Percentiles rank a stretch among this genome's conserved stretches.
Evolutionary conservation across 176 grass and related monocot genomes (phyloP).

Genomic region (Oryza rufipogon): DNA sequence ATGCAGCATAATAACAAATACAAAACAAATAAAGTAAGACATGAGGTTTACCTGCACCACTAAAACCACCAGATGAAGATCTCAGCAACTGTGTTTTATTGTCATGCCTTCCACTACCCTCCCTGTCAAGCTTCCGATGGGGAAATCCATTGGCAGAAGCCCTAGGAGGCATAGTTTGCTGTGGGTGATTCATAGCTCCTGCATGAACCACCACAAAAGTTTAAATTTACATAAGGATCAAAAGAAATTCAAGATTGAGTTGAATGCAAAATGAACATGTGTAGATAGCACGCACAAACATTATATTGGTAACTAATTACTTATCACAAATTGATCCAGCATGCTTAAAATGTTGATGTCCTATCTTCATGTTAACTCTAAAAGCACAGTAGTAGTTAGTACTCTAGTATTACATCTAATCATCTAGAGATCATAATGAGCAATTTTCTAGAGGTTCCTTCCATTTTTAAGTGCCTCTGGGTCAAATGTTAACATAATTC

Average conservation of each 20-base stretch:
- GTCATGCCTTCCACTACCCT: constrained; percentile 58
- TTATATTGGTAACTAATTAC: neutral
- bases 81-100: constrained; percentile 52
- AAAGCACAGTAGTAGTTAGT: neutral
- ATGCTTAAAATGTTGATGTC: neutral
- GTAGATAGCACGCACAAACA: neutral
- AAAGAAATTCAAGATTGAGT: constrained; percentile 3
- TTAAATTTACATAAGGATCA: neutral
- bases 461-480: neutral
- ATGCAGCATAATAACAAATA: constrained; percentile 10
- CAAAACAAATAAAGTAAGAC: constrained; percentile 16
- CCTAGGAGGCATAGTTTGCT: constrained; percentile 53
- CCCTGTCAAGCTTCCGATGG: constrained; percentile 60
- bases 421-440: neutral
- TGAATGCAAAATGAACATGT: neutral
- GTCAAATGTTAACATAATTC: neutral
- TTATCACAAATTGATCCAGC: neutral
- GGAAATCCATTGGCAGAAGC: constrained; percentile 64
- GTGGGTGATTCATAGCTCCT: constrained; percentile 79
- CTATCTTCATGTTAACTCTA: neutral
- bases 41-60: constrained; percentile 43
- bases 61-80: constrained; percentile 49
- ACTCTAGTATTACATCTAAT: neutral
- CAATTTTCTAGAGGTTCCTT: neutral
- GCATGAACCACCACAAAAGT: constrained; percentile 24